A percentile compares a stretch with the other conserved stretches of the same genome.
These are phyloP conservation scores for Melaleuca alternifolia DNA, from an alignment of 345 rosid species.

Conservation along the genomic window DNA sequence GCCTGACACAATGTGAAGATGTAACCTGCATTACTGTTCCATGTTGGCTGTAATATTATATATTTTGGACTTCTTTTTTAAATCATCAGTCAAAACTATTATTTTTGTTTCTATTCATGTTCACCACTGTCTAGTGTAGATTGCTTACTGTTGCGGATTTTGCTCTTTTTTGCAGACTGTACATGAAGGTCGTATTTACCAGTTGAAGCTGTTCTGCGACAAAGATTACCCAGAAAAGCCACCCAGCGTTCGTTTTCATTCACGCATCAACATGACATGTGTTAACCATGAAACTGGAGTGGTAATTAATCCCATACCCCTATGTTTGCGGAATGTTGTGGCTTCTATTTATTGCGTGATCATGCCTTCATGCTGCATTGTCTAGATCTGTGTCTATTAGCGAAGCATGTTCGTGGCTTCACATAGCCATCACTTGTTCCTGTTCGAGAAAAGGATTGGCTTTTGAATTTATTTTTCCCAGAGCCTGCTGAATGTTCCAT, in stretches of 20 bases:
- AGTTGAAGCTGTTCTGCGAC: constrained; percentile 94
- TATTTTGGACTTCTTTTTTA: not conserved
- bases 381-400: not conserved
- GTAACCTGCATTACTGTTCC: not conserved
- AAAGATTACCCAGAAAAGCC: constrained; percentile 98
- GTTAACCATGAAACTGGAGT: constrained; percentile 95
- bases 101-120: not conserved
- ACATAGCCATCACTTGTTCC: not conserved
- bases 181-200: constrained; percentile 94
- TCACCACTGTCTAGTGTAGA: not conserved
- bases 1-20: not conserved
- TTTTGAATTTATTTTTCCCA: not conserved
- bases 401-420: not conserved
- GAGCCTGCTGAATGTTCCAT: not conserved
- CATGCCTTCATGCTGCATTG: not conserved
- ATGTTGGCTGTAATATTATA: not conserved
- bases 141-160: not conserved
- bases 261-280: constrained; percentile 86
- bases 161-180: constrained; percentile 46
- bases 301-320: constrained; percentile 27
- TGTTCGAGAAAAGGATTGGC: not conserved
- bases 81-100: not conserved
- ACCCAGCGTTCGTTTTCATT: constrained; percentile 89
- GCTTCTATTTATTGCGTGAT: not conserved
- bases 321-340: not conserved